phyloP scores from a whole-genome alignment of 768 basidiomycete species.

The Tephrocybe sp. region DNA sequence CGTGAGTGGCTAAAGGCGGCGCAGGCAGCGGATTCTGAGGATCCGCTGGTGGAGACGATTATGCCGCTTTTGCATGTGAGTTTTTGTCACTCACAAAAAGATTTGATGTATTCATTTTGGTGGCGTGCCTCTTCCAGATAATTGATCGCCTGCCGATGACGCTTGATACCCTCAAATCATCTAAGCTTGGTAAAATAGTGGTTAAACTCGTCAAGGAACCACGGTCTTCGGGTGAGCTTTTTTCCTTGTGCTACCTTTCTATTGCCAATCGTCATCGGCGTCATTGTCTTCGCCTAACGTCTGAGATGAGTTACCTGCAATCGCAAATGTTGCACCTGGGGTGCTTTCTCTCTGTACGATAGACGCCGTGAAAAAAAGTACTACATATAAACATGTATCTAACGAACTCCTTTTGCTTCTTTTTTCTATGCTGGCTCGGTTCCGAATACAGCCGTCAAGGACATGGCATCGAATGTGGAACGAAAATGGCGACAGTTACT shows the following conservation, averaged over 20 bases:
- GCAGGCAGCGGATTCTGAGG: constrained; percentile 52
- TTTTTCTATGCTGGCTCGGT: constrained; percentile 27
- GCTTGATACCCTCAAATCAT: constrained; percentile 61
- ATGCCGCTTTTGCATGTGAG: constrained; percentile 88
- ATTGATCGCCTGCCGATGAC: constrained; percentile 81
- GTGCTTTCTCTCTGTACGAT: constrained; percentile 18
- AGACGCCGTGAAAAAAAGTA: constrained; percentile 32
- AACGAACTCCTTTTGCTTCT: constrained; percentile 47
- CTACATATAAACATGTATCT: constrained; percentile 64
- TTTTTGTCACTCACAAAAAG: constrained; percentile 13
- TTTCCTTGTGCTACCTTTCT: constrained; percentile 15
- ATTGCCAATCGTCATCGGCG: constrained; percentile 3
- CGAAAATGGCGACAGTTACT: constrained; percentile 75
- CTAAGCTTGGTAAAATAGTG: constrained; percentile 79
- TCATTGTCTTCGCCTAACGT: constrained; percentile 2
- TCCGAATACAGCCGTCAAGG: constrained; percentile 76
- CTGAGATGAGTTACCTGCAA: constrained; percentile 15
- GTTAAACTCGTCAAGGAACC: constrained; percentile 75
- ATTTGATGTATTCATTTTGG: neutral
- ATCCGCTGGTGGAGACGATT: constrained; percentile 62
- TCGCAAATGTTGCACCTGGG: constrained; percentile 8
- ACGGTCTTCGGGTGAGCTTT: constrained; percentile 74
- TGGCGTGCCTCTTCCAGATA: constrained; percentile 47
- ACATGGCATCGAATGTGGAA: constrained; percentile 88
- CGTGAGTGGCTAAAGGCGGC: constrained; percentile 81